These are phyloP conservation scores for Termitomyces eurrhizus DNA, from an alignment of 768 basidiomycete species.

Conservation along the genomic window DNA sequence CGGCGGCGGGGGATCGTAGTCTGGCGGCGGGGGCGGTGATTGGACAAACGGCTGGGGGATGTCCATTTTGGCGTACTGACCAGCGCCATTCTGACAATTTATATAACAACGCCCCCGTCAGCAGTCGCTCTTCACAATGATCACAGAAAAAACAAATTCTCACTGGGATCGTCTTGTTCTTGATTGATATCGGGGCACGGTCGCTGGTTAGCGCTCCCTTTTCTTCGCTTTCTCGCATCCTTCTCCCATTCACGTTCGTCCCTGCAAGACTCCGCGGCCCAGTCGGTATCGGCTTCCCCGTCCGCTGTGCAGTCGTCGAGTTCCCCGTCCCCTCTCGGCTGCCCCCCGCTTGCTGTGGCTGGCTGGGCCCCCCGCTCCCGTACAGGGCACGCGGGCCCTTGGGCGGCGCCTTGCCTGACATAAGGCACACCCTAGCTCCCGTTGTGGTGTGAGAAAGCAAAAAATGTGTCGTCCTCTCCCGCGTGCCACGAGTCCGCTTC, in stretches of 20 bases:
- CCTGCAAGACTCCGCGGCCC: slow-evolving; percentile 9
- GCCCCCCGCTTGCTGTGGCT: slow-evolving; percentile 33
- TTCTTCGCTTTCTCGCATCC: background rate
- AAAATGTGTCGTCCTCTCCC: background rate
- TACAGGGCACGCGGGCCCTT: slow-evolving; percentile 68
- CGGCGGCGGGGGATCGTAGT: slow-evolving; percentile 20
- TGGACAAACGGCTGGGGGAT: slow-evolving; percentile 20
- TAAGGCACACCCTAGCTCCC: slow-evolving; percentile 18
- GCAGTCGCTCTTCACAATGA: slow-evolving; percentile 1
- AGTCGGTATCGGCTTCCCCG: slow-evolving; percentile 10
- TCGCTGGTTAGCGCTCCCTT: slow-evolving; percentile 21
- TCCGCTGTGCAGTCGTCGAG: background rate
- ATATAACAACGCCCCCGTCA: slow-evolving; percentile 5
- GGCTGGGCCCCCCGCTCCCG: slow-evolving; percentile 21
- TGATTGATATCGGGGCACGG: slow-evolving; percentile 33
- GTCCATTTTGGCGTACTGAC: background rate
- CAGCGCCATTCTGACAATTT: background rate
- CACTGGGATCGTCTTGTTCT: slow-evolving; percentile 25
- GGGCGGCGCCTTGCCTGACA: slow-evolving; percentile 81
- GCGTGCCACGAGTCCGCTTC: background rate
- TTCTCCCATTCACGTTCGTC: slow-evolving; percentile 1
- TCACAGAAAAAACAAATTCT: slow-evolving; percentile 10
- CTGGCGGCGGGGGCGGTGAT: slow-evolving; percentile 29
- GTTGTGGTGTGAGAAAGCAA: background rate
- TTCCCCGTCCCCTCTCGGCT: background rate